phyloP scores from a whole-genome alignment of 345 rosid species.

The Raphanus sativus region DNA sequence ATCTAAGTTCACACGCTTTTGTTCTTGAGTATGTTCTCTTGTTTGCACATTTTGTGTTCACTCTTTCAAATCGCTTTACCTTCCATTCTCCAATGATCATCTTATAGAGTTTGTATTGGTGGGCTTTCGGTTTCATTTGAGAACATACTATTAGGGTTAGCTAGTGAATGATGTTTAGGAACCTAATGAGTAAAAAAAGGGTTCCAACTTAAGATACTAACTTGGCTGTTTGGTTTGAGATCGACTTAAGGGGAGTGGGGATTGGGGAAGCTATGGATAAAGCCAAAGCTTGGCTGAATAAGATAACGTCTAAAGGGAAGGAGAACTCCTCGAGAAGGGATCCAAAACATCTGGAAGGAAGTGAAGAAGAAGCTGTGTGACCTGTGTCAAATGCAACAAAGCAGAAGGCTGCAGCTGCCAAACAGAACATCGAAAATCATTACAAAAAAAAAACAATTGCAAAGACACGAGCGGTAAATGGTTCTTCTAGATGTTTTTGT shows the following conservation, averaged over 20 bases:
- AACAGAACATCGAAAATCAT: slow-evolving; percentile 93
- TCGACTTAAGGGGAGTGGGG: too few relatives aligned
- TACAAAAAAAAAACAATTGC: slow-evolving; percentile 79
- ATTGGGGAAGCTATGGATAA: slow-evolving; percentile 55
- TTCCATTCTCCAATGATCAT: too few relatives aligned
- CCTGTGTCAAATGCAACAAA: slow-evolving; percentile 61
- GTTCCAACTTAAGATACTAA: not conserved
- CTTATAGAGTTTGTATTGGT: not conserved
- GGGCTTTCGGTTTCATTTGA: not conserved
- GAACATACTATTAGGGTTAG: slow-evolving; percentile 24
- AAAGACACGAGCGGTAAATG: slow-evolving; percentile 81
- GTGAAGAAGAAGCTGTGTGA: slow-evolving; percentile 61
- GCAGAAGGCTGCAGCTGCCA: slow-evolving; percentile 95
- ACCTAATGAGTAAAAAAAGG: not conserved
- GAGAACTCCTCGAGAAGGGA: slow-evolving; percentile 60
- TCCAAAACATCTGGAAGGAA: slow-evolving; percentile 42
- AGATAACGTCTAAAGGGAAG: slow-evolving; percentile 69
- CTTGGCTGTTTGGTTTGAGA: not conserved
- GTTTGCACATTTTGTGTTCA: too few relatives aligned
- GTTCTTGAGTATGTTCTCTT: too few relatives aligned
- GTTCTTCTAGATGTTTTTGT: not conserved
- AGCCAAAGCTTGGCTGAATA: slow-evolving; percentile 71
- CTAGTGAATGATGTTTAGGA: not conserved
- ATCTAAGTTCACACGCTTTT: too few relatives aligned
- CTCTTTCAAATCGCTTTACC: too few relatives aligned